These are phyloP conservation scores for Starmerella floricola DNA, from an alignment of 805 yeast genomes.

Conservation along the genomic window DNA sequence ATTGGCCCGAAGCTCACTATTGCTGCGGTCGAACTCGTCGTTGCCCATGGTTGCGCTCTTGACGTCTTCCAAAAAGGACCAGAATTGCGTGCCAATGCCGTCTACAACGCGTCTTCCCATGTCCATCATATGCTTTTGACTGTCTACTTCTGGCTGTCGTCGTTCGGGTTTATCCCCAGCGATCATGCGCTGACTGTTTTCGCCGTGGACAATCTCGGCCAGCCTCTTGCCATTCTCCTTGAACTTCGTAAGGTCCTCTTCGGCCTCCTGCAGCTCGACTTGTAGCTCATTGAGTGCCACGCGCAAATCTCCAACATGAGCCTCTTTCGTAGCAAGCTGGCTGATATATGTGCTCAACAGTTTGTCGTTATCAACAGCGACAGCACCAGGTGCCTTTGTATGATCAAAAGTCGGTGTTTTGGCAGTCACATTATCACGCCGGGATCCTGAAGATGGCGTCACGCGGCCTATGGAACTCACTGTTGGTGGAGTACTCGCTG, in stretches of 20 bases:
- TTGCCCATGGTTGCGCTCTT: constrained; percentile 29
- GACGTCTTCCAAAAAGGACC: constrained; percentile 30
- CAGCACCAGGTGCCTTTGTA: too few relatives aligned
- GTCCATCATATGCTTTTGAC: constrained; percentile 22
- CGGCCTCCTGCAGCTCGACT: constrained; percentile 29
- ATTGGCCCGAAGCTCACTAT: too few relatives aligned
- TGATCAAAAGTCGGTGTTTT: too few relatives aligned
- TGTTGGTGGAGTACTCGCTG: too few relatives aligned
- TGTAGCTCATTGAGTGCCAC: constrained; percentile 25
- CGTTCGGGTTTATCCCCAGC: not conserved
- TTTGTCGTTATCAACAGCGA: not conserved
- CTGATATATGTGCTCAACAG: constrained; percentile 7
- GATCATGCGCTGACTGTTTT: not conserved
- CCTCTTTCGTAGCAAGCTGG: constrained; percentile 31
- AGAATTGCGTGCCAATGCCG: constrained; percentile 28
- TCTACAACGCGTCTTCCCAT: constrained; percentile 28
- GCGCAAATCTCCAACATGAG: constrained; percentile 30
- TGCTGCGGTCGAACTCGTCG: constrained; percentile 19
- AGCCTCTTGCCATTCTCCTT: constrained; percentile 15
- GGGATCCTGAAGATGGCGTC: not conserved
- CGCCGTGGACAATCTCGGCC: constrained; percentile 10
- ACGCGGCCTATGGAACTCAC: not conserved
- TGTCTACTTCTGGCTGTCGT: not conserved
- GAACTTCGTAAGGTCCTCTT: constrained; percentile 27
- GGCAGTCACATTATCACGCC: too few relatives aligned